These are phyloP conservation scores for Botrytis elliptica DNA, from an alignment of 2,329 filamentous ascomycete genomes.

Conservation along the genomic window DNA sequence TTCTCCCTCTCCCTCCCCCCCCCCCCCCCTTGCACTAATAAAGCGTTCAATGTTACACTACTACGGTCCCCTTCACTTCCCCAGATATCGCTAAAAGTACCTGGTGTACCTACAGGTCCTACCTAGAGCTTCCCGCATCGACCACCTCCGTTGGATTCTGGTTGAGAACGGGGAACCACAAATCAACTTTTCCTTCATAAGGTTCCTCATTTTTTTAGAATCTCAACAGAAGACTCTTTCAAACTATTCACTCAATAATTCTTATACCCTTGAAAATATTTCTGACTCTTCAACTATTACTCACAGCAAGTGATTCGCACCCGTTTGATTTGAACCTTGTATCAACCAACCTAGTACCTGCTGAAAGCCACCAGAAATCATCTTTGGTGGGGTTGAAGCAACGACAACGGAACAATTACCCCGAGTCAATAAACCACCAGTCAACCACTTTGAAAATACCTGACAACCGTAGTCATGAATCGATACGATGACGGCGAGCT, in stretches of 20 bases:
- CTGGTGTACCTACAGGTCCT: neutral
- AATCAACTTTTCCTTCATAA: constrained; percentile 3
- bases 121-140: constrained; percentile 10
- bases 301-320: neutral
- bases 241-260: neutral
- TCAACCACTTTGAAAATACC: constrained; percentile 5
- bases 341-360: neutral
- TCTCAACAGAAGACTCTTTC: neutral
- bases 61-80: constrained; percentile 8
- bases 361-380: constrained; percentile 13
- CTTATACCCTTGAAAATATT: neutral
- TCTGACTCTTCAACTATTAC: constrained; percentile 2
- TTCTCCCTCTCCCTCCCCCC: neutral
- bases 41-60: neutral
- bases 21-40: neutral
- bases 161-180: constrained; percentile 8
- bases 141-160: constrained; percentile 6
- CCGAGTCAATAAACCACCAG: neutral
- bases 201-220: neutral
- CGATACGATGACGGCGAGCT: constrained; percentile 77
- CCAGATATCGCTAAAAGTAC: constrained; percentile 12
- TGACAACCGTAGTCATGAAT: constrained; percentile 7
- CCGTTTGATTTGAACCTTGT: neutral
- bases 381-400: constrained; percentile 18
- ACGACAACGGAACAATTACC: constrained; percentile 12